These are phyloP conservation scores for Capsicum rhomboideum DNA, from an alignment of 257 asterid species.

Conservation along the genomic window DNA sequence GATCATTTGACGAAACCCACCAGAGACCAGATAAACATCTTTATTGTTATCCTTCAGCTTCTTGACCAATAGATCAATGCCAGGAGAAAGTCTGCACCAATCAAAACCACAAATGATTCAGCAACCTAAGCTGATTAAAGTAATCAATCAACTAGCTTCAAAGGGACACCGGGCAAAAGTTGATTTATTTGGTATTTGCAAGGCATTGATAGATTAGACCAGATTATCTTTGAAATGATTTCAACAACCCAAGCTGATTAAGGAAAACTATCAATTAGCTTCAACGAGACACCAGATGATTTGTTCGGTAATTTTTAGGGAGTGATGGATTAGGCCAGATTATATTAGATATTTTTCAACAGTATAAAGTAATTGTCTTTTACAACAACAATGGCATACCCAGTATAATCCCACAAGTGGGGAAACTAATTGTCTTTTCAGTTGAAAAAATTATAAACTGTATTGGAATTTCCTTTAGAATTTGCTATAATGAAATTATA, in stretches of 20 bases:
- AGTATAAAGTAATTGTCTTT: too few species aligned
- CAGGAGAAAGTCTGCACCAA: constrained; percentile 71
- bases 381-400: too few species aligned
- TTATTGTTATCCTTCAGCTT: constrained; percentile 50
- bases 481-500: not conserved
- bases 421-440: not conserved
- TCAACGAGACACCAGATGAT: not conserved
- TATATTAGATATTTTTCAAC: too few species aligned
- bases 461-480: not conserved
- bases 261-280: not conserved
- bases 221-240: not conserved
- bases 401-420: too few species aligned
- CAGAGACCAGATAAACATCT: constrained; percentile 72
- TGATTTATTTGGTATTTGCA: not conserved
- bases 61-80: constrained; percentile 70
- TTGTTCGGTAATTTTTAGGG: not conserved
- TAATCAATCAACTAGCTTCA: not conserved
- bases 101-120: not conserved
- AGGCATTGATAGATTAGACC: not conserved
- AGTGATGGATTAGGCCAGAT: not conserved
- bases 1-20: constrained; percentile 97
- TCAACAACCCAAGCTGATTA: not conserved
- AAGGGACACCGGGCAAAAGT: not conserved
- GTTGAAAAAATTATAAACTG: not conserved
- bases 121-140: not conserved